phyloP scores from a whole-genome alignment of 345 rosid species.

The Jatropha curcas region DNA sequence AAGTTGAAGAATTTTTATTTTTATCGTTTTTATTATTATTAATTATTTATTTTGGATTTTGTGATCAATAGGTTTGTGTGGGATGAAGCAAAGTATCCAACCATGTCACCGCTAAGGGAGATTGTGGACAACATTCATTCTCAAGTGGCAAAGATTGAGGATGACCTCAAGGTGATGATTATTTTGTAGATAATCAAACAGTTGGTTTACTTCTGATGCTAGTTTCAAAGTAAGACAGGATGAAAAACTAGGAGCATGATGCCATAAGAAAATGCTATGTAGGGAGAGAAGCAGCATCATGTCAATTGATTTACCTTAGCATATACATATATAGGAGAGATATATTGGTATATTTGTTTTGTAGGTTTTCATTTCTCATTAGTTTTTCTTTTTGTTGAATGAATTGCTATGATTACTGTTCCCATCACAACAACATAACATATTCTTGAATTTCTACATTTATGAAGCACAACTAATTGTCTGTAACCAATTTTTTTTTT shows the following conservation, averaged over 20 bases:
- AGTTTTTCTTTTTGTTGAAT: background rate
- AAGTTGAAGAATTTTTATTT: background rate
- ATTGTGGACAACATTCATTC: slow-evolving; percentile 76
- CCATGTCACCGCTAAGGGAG: slow-evolving; percentile 89
- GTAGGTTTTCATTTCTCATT: background rate
- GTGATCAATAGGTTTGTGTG: slow-evolving; percentile 75
- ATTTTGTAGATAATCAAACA: background rate
- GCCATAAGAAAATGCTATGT: background rate
- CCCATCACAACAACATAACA: background rate
- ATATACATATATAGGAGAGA: background rate
- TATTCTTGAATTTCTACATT: background rate
- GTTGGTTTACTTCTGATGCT: background rate
- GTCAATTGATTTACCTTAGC: background rate
- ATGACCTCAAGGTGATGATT: slow-evolving; percentile 89
- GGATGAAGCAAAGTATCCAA: slow-evolving; percentile 98
- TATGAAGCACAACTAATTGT: background rate
- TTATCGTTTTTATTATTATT: background rate
- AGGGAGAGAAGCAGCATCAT: background rate
- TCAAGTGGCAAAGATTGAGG: slow-evolving; percentile 90
- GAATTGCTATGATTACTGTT: background rate
- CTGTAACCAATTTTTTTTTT: background rate
- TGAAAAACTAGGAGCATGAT: background rate
- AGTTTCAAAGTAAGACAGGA: background rate
- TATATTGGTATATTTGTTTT: background rate
- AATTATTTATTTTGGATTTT: slow-evolving; percentile 7